Conservation (phyloP, 2,329 filamentous ascomycete genomes). For the Xylogone sp. region DNA sequence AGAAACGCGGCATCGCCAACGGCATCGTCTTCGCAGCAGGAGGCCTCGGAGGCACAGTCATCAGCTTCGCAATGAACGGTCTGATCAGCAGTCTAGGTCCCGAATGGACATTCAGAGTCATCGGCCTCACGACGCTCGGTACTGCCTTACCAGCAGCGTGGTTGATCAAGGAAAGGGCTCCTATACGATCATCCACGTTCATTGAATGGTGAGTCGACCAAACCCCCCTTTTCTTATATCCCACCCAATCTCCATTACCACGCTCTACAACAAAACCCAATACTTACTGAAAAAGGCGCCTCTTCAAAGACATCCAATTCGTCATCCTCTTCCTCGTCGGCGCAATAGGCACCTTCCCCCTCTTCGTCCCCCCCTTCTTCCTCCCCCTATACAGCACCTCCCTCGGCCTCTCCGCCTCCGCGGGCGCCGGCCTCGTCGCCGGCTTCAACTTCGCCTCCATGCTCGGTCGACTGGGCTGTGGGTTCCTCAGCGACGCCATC, state of each 20-base stretch:
- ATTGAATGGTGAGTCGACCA: slow-evolving; percentile 43
- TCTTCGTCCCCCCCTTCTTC: slow-evolving; percentile 60
- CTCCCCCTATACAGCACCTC: slow-evolving; percentile 52
- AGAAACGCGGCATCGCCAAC: slow-evolving; percentile 51
- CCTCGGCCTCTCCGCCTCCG: slow-evolving; percentile 47
- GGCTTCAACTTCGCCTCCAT: slow-evolving; percentile 60
- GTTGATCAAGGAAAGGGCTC: slow-evolving; percentile 45
- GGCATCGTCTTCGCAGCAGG: slow-evolving; percentile 51
- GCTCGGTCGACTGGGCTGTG: slow-evolving; percentile 50
- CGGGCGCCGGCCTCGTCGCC: slow-evolving; percentile 54
- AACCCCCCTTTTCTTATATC: not conserved
- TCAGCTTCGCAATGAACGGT: slow-evolving; percentile 45
- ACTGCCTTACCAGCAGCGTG: slow-evolving; percentile 54
- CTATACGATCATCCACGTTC: slow-evolving; percentile 34
- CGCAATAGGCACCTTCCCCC: slow-evolving; percentile 54
- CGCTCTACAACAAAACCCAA: not conserved
- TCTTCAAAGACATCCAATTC: slow-evolving; percentile 51
- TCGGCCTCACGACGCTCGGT: slow-evolving; percentile 47
- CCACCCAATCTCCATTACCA: not conserved
- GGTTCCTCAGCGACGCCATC: slow-evolving; percentile 48
- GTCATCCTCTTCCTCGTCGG: slow-evolving; percentile 48
- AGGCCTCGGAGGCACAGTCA: slow-evolving; percentile 51
- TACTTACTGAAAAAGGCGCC: slow-evolving; percentile 31
- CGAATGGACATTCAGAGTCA: slow-evolving; percentile 49
- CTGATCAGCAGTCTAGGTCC: slow-evolving; percentile 42